Conservation (phyloP, 2,329 filamentous ascomycete species). For the Cercospora zeae-maydis region DNA sequence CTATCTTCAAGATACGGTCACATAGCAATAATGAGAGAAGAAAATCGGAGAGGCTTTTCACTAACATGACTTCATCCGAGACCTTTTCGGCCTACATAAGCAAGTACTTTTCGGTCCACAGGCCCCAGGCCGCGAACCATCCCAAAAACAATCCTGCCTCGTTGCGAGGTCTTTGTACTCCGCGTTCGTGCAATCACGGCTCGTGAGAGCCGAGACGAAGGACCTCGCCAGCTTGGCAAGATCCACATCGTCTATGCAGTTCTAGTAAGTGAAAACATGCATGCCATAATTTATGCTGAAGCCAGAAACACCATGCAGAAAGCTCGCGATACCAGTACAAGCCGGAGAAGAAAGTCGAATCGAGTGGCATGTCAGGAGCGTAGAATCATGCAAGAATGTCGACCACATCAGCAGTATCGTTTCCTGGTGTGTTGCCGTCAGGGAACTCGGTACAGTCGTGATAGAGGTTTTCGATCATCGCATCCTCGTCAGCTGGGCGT, state of each 20-base stretch:
- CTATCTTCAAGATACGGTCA: neutral
- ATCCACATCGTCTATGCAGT: neutral
- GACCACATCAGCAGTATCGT: neutral
- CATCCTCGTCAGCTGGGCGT: neutral
- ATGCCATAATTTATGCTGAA: neutral
- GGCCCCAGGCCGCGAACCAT: neutral
- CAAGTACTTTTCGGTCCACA: neutral
- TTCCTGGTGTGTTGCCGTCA: neutral
- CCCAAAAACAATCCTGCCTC: constrained; percentile 1
- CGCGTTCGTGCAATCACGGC: neutral
- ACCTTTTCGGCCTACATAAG: neutral
- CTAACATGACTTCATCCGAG: neutral
- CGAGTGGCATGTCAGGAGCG: neutral
- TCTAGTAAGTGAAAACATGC: neutral
- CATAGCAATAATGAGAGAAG: too few relatives aligned
- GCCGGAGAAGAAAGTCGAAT: neutral
- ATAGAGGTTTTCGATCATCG: neutral
- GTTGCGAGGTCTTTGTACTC: neutral
- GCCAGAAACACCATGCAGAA: neutral
- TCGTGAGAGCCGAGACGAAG: neutral
- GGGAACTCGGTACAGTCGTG: neutral
- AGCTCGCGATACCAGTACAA: neutral
- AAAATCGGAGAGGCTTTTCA: too few relatives aligned
- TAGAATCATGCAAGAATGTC: neutral
- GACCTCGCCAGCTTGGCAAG: neutral